phyloP scores from a whole-genome alignment of 2,329 filamentous ascomycete genomes.

The Xylaria digitata region DNA sequence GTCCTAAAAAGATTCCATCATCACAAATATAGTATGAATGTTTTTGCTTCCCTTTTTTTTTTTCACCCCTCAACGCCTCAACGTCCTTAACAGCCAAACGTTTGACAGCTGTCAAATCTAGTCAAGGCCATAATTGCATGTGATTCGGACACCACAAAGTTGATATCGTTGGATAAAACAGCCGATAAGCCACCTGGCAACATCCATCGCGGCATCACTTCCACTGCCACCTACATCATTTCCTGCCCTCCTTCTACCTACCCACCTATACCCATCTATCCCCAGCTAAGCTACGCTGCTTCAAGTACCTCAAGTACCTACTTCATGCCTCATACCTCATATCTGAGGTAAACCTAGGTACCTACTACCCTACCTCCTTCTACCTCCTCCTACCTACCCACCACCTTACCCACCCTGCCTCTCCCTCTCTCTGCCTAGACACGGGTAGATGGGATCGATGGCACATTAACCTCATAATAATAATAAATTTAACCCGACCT shows the following conservation, averaged over 20 bases:
- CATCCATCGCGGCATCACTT: constrained; percentile 14
- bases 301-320: too few relatives aligned
- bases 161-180: neutral
- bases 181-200: constrained; percentile 46
- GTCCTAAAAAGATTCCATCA: constrained; percentile 28
- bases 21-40: constrained; percentile 30
- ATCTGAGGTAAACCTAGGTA: too few relatives aligned
- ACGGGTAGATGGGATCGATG: neutral
- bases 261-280: neutral
- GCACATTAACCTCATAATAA: constrained; percentile 28
- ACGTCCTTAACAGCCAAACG: too few relatives aligned
- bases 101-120: constrained; percentile 20
- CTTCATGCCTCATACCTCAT: too few relatives aligned
- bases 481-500: constrained; percentile 12
- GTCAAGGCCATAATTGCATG: constrained; percentile 34
- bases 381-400: too few relatives aligned
- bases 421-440: too few relatives aligned
- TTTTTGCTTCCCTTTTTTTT: constrained; percentile 16
- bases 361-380: too few relatives aligned
- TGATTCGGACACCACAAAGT: constrained; percentile 29
- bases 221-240: constrained; percentile 22
- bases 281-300: neutral
- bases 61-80: neutral
- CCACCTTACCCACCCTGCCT: too few relatives aligned
- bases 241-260: neutral